phyloP scores from a whole-genome alignment of 2,329 filamentous ascomycete species.

The Pyrenochaeta sp. region DNA sequence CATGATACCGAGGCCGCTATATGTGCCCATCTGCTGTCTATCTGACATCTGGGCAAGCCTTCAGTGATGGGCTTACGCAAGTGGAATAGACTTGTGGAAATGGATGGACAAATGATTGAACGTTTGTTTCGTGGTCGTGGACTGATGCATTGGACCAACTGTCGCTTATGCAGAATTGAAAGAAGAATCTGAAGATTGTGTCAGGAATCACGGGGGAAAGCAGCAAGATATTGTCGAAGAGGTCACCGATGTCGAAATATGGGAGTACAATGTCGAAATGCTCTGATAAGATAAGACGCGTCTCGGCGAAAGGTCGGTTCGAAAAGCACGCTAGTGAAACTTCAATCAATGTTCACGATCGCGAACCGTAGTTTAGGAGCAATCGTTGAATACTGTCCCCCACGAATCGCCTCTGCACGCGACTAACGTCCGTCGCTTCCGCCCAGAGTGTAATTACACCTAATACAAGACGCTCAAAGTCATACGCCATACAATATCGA shows the following conservation, averaged over 20 bases:
- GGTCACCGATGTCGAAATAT: slow-evolving; percentile 2
- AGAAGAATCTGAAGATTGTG: too few species aligned
- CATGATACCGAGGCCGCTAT: too few species aligned
- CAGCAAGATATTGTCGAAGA: neutral
- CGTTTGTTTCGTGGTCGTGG: too few species aligned
- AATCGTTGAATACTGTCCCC: neutral
- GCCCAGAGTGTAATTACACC: neutral
- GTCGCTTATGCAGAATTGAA: too few species aligned
- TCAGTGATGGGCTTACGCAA: too few species aligned
- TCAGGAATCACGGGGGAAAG: neutral
- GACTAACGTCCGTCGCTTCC: neutral
- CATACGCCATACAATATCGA: neutral
- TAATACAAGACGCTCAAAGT: neutral
- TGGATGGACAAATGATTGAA: too few species aligned
- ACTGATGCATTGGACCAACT: too few species aligned
- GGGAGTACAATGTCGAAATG: neutral
- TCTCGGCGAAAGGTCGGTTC: neutral
- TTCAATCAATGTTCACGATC: slow-evolving; percentile 3
- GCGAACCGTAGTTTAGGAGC: neutral
- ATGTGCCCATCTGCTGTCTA: too few species aligned
- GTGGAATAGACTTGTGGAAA: too few species aligned
- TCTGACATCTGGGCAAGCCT: too few species aligned
- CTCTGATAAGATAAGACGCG: slow-evolving; percentile 5
- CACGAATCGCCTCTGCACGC: slow-evolving; percentile 3
- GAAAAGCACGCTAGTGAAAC: slow-evolving; percentile 3